Conservation (phyloP, 768 basidiomycete genomes). For the Lactarius pseudohatsudake region DNA sequence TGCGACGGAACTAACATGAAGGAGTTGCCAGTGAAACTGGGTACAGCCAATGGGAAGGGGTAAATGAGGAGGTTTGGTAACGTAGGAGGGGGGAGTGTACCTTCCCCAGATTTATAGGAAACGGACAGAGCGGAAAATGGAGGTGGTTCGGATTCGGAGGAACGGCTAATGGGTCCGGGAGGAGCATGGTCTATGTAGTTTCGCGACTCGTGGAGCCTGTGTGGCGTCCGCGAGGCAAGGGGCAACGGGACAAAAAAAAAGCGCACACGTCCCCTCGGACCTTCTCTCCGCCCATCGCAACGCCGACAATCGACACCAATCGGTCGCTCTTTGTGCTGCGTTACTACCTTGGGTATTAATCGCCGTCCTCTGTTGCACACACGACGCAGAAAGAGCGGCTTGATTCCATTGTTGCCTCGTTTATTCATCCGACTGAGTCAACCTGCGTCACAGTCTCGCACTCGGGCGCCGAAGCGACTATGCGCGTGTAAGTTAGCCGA, state of each 20-base stretch:
- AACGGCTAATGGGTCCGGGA: conserved; percentile 12
- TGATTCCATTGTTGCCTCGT: background rate
- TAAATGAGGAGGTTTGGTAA: background rate
- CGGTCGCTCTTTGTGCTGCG: background rate
- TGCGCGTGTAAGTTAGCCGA: background rate
- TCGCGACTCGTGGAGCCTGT: conserved; percentile 10
- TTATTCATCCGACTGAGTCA: background rate
- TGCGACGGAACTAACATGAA: conserved; percentile 18
- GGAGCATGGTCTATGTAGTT: background rate
- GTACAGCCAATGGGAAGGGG: background rate
- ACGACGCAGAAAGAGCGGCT: background rate
- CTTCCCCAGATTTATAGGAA: conserved; percentile 17
- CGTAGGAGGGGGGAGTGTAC: background rate
- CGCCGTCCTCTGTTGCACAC: background rate
- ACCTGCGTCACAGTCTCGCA: background rate
- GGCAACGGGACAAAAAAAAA: conserved; percentile 1
- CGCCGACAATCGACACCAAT: background rate
- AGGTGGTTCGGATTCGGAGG: background rate
- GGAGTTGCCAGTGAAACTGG: background rate
- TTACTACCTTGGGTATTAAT: conserved; percentile 4
- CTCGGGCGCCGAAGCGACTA: background rate
- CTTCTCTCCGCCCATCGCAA: conserved; percentile 9
- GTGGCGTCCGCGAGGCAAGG: conserved; percentile 17
- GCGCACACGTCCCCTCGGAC: background rate
- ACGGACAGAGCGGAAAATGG: background rate